Evolutionary conservation across 352 stramenopile genomes (phyloP), one percentile per base, ranked within the genome.

Genomic region (Pythium aristosporum): DNA sequence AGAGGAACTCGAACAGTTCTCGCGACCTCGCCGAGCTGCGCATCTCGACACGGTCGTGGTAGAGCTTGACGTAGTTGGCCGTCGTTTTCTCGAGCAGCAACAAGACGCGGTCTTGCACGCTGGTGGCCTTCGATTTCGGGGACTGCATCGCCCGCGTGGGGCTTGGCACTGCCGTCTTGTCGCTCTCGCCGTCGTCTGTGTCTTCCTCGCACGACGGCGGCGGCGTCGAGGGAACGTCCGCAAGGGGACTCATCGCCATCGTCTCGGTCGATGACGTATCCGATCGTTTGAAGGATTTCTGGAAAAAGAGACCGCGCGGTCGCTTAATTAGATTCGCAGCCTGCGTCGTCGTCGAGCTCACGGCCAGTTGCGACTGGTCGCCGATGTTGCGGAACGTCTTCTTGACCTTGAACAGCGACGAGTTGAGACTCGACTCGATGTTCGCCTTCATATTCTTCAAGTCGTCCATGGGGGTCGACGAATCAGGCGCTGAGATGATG

Each of bases 381-480:
- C 77, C 75, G 44, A 89, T 62, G n/a, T 80, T 88, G 0, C 75
- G 75, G 25, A 93, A 90, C 13, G 77, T 77, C 36, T 75, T 84
- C 55, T 89, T 90, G 37, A 93, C 81, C 63, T 91, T 91, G 46
- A 79, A 76, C 16, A 91, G 64, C 5, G 82, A 91, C 9, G 71
- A 80, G 51, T 87, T 91, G 20, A 93, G 73, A 46, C 80, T 90
- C 18, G 82, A 90, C 12, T 81, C 79, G 32, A 93, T 71, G 43
- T 93, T 90, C 3, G 75, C 73, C 61, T 87, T 90, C 50, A 88
- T 88, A 50, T 76, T 86, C 61, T 89, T 89, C 28, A 92, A 56
- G 43, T 91, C 82, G 55, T 91, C 80, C 57, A 91, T 83, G 58
- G 53, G 67, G 0, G 55, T 70, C 6, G 39, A 57, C 13, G 46